These are phyloP conservation scores for Petunia hybrid DNA, from an alignment of 305 asterid species.

Conservation along the genomic window DNA sequence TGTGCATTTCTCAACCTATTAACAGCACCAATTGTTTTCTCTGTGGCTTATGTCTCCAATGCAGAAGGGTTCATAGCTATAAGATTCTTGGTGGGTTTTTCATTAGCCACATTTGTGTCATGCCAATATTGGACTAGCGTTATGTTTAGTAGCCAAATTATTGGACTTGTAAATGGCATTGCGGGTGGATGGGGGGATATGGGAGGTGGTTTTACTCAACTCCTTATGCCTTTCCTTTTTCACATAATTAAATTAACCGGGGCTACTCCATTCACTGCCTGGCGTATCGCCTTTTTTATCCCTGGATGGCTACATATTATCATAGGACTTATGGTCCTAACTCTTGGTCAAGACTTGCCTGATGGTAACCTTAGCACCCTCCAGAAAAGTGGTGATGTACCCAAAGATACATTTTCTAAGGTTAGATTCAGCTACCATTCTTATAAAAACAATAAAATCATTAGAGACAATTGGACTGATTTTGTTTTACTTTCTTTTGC, in stretches of 20 bases:
- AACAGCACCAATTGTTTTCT: slow-evolving; percentile 52
- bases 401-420: slow-evolving; percentile 43
- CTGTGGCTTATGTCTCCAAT: slow-evolving; percentile 40
- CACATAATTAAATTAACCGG: slow-evolving; percentile 41
- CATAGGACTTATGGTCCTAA: slow-evolving; percentile 47
- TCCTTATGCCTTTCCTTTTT: slow-evolving; percentile 51
- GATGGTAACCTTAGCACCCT: slow-evolving; percentile 47
- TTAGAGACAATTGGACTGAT: background rate
- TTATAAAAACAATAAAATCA: background rate
- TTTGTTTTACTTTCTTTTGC: background rate
- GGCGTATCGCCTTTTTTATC: slow-evolving; percentile 55
- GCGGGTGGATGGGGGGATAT: slow-evolving; percentile 59
- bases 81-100: slow-evolving; percentile 52
- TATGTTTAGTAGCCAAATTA: slow-evolving; percentile 47
- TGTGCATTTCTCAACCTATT: slow-evolving; percentile 51
- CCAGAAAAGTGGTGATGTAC: slow-evolving; percentile 42
- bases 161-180: slow-evolving; percentile 50
- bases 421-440: background rate
- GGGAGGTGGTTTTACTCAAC: slow-evolving; percentile 59
- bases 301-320: slow-evolving; percentile 53
- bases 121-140: slow-evolving; percentile 53
- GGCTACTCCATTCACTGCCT: slow-evolving; percentile 49
- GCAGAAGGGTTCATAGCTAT: slow-evolving; percentile 48
- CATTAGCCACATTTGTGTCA: slow-evolving; percentile 51
- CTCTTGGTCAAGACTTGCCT: slow-evolving; percentile 53